These are phyloP conservation scores for Suhomyces tanzawaensis DNA, from an alignment of 805 yeast species.

Conservation along the genomic window DNA sequence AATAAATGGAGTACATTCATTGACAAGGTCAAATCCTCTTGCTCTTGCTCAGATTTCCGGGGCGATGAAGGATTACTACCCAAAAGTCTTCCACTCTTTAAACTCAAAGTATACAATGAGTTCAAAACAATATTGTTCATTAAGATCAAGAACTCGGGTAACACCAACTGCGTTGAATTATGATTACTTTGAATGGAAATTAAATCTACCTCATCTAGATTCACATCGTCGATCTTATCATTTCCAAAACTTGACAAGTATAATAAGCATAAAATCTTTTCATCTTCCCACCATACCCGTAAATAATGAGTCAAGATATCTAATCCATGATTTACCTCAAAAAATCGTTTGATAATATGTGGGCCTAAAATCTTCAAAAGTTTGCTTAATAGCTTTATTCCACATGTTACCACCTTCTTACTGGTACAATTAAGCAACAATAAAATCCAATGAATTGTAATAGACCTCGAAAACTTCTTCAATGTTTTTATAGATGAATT, in stretches of 20 bases:
- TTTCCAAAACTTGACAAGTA: constrained; percentile 49
- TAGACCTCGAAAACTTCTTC: constrained; percentile 48
- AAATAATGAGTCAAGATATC: constrained; percentile 46
- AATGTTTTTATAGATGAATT: constrained; percentile 34
- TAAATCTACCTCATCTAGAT: not conserved
- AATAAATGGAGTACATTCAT: constrained; percentile 36
- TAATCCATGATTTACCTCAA: constrained; percentile 48
- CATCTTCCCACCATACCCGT: constrained; percentile 48
- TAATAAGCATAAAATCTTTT: constrained; percentile 40
- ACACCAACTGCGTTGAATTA: constrained; percentile 20
- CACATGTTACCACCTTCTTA: constrained; percentile 36
- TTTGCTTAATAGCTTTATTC: constrained; percentile 48
- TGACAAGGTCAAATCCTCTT: constrained; percentile 18
- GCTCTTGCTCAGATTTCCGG: constrained; percentile 4
- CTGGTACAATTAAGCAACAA: constrained; percentile 44
- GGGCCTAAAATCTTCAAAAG: constrained; percentile 47
- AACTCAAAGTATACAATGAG: constrained; percentile 29
- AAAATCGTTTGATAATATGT: constrained; percentile 47
- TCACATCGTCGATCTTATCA: constrained; percentile 13
- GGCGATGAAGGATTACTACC: constrained; percentile 38
- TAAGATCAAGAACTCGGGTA: constrained; percentile 48
- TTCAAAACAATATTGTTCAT: constrained; percentile 32
- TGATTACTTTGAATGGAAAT: not conserved
- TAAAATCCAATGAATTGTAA: constrained; percentile 65
- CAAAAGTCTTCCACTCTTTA: constrained; percentile 29